Conservation (phyloP, 2,329 filamentous ascomycete species). For the Dothideomycetes sp. region DNA sequence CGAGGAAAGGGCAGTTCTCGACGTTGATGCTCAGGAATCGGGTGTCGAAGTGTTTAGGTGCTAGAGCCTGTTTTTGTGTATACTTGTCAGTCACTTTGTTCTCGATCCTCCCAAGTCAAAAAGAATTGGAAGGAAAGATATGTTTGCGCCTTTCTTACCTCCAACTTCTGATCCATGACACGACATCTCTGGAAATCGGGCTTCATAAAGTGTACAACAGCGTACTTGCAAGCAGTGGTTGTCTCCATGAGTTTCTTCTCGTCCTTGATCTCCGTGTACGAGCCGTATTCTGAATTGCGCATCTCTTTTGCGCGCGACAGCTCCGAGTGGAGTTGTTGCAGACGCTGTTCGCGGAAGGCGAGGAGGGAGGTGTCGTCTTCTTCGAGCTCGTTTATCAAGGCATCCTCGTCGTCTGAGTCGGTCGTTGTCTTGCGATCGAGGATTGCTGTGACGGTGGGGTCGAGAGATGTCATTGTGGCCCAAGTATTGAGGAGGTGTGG, state of each 20-base stretch:
- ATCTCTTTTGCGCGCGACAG: slow-evolving; percentile 44
- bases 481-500: background rate
- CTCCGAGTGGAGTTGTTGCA: slow-evolving; percentile 50
- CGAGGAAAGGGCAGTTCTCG: slow-evolving; percentile 51
- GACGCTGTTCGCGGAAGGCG: slow-evolving; percentile 46
- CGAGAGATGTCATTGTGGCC: slow-evolving; percentile 38
- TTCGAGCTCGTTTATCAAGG: slow-evolving; percentile 50
- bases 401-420: slow-evolving; percentile 47
- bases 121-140: slow-evolving; percentile 14
- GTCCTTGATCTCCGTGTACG: slow-evolving; percentile 46
- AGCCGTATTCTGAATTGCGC: slow-evolving; percentile 43
- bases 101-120: too few species aligned
- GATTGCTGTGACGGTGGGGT: slow-evolving; percentile 42
- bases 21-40: slow-evolving; percentile 50
- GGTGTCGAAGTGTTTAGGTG: slow-evolving; percentile 50
- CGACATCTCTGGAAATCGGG: slow-evolving; percentile 53
- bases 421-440: slow-evolving; percentile 34
- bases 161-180: slow-evolving; percentile 53
- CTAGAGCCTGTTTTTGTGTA: slow-evolving; percentile 30
- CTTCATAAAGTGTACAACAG: slow-evolving; percentile 56
- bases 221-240: slow-evolving; percentile 48
- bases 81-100: background rate
- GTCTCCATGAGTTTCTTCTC: slow-evolving; percentile 52
- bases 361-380: slow-evolving; percentile 40
- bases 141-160: too few species aligned